A percentile compares a stretch with the other conserved stretches of the same genome.
Evolutionary conservation across 1,284 basidiomycete genomes (phyloP).

Genomic region (Fistulina hepatica): DNA sequence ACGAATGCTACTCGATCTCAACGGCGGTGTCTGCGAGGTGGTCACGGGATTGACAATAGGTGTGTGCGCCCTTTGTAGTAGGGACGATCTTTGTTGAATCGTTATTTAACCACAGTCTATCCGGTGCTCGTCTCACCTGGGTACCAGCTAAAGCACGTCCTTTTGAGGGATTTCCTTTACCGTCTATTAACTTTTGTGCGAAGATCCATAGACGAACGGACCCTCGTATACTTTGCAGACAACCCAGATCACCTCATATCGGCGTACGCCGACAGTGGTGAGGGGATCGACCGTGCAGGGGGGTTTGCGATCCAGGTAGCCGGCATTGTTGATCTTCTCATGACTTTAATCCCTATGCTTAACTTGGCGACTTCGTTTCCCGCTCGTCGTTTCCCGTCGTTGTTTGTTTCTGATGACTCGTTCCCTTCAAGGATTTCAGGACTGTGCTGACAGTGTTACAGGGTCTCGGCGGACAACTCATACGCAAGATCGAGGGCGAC

Average conservation of each 20-base stretch:
- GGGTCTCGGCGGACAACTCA: conserved; percentile 73
- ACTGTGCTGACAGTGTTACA: conserved; percentile 19
- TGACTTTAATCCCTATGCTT: neutral
- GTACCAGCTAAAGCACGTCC: conserved; percentile 65
- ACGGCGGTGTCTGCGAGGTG: conserved; percentile 81
- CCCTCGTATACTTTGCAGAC: conserved; percentile 72
- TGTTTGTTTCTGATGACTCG: too few relatives aligned
- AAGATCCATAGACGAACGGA: conserved; percentile 77
- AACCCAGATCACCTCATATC: conserved; percentile 55
- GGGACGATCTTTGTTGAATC: neutral
- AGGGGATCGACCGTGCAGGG: conserved; percentile 86
- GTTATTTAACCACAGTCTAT: conserved; percentile 48
- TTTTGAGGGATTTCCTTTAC: conserved; percentile 2
- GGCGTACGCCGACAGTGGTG: conserved; percentile 82
- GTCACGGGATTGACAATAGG: conserved; percentile 81
- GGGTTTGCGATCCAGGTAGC: conserved; percentile 94
- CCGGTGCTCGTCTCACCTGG: conserved; percentile 80
- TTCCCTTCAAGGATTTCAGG: too few relatives aligned
- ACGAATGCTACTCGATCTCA: conserved; percentile 81
- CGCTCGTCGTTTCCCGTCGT: conserved; percentile 1
- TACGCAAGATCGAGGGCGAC: conserved; percentile 84
- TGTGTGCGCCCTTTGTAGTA: conserved; percentile 26
- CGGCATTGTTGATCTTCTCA: too few relatives aligned
- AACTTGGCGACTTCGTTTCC: neutral
- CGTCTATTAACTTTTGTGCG: neutral